These are phyloP conservation scores for Hypoxylon rubiginosum DNA, from an alignment of 2,329 filamentous ascomycete species.

Conservation along the genomic window DNA sequence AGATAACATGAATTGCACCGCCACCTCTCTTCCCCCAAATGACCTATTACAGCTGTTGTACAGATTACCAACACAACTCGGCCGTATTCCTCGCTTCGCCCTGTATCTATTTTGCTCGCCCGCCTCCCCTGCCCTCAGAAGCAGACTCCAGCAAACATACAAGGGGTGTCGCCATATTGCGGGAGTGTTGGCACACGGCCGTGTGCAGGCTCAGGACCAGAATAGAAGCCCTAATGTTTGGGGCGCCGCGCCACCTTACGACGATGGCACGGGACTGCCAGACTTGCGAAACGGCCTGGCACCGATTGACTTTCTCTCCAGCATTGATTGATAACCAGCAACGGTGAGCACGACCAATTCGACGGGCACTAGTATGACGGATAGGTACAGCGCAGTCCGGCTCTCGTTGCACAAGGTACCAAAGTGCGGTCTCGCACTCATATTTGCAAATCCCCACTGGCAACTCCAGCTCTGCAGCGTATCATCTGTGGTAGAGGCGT, in stretches of 20 bases:
- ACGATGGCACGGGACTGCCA: slow-evolving; percentile 47
- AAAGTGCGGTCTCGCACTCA: slow-evolving; percentile 67
- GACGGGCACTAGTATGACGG: slow-evolving; percentile 69
- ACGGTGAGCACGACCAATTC: slow-evolving; percentile 64
- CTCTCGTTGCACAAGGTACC: slow-evolving; percentile 69
- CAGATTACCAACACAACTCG: slow-evolving; percentile 36
- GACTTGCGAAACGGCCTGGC: slow-evolving; percentile 43
- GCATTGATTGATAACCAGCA: slow-evolving; percentile 60
- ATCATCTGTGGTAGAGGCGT: slow-evolving; percentile 65
- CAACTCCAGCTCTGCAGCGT: slow-evolving; percentile 74
- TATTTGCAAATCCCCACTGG: slow-evolving; percentile 68
- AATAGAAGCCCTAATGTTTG: neutral
- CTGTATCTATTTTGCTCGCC: slow-evolving; percentile 16
- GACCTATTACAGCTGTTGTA: slow-evolving; percentile 40
- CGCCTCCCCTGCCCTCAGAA: slow-evolving; percentile 16
- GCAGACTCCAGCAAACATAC: slow-evolving; percentile 12
- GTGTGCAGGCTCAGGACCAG: slow-evolving; percentile 14
- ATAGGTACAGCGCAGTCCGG: slow-evolving; percentile 66
- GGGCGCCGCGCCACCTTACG: slow-evolving; percentile 12
- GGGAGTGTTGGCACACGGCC: slow-evolving; percentile 19
- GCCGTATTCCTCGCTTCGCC: slow-evolving; percentile 18
- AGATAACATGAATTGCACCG: slow-evolving; percentile 34
- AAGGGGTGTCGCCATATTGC: slow-evolving; percentile 9
- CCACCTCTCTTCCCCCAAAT: slow-evolving; percentile 21
- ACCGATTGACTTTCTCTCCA: slow-evolving; percentile 56